phyloP scores from a whole-genome alignment of 2,329 filamentous ascomycete genomes.

The Paramyrothecium roridum region DNA sequence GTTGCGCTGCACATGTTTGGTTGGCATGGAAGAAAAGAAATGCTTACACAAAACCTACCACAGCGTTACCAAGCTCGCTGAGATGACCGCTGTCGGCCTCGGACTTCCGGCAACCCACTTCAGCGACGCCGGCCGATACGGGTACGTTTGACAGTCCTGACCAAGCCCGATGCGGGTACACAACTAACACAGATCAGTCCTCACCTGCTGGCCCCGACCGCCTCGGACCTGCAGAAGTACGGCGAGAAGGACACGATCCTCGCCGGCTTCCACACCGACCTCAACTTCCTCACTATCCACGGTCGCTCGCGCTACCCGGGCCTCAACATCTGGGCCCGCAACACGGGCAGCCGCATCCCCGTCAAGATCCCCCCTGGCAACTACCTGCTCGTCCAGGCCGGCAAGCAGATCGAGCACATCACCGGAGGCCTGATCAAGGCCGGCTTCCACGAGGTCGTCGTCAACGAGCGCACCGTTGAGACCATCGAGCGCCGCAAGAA shows the following conservation, averaged over 20 bases:
- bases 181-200: constrained; percentile 33
- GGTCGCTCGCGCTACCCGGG: constrained; percentile 60
- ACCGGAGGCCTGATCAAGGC: constrained; percentile 60
- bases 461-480: constrained; percentile 49
- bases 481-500: constrained; percentile 39
- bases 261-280: constrained; percentile 61
- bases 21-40: too few relatives aligned
- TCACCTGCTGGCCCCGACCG: constrained; percentile 58
- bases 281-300: constrained; percentile 64
- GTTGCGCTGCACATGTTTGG: too few relatives aligned
- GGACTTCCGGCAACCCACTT: constrained; percentile 51
- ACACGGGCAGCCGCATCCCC: constrained; percentile 56
- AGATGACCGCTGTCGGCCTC: constrained; percentile 57
- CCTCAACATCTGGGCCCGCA: constrained; percentile 61
- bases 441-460: constrained; percentile 60
- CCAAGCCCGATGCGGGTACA: not conserved
- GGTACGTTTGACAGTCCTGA: constrained; percentile 28
- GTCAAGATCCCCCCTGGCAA: constrained; percentile 57
- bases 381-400: constrained; percentile 58
- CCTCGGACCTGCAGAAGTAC: constrained; percentile 54
- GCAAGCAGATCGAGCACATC: constrained; percentile 61
- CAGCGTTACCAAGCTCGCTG: constrained; percentile 53
- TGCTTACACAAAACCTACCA: constrained; percentile 3
- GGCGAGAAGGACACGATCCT: constrained; percentile 54
- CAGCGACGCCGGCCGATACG: constrained; percentile 52